Evolutionary conservation across 306 rosid genomes (phyloP), one percentile per base, ranked within the genome.

Genomic region (Casuarina cunninghamiana): DNA sequence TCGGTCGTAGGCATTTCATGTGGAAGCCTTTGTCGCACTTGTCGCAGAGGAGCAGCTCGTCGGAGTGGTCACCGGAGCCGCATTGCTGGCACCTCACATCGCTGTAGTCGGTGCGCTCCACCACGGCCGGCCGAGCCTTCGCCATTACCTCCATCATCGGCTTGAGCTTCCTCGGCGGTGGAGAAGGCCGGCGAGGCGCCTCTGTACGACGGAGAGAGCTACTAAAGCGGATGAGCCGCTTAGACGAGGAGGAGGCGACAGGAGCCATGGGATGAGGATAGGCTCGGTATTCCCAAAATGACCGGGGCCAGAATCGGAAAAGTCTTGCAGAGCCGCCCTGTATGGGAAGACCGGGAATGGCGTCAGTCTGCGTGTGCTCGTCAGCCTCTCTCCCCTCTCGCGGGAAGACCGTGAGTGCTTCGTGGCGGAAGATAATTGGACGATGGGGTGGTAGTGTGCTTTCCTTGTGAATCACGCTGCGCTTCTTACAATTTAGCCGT

Each of bases 11-110:
- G 54, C 97, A 93, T 89, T 93, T 88, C 92, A 93, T 89, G 68
- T 93, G 97, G 68, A 93, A 93, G 12, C 94, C 97, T 66, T 75
- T 86, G 41, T 93, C 96, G 73, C 97, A 93, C 86, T 87, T 90
- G 35, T 93, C 97, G 61, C 97, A 93, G 3, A 93, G 83, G 0
- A 93, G 90, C 54, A 90, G 91, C 92, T 93, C 92, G 39, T 89
- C 92, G 21, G 87, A 83, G 2, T 54, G 53, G 45, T 90, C 94
- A 10, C 96, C 97, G 71, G 90, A 85, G 76, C 90, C 86, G 21
- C 97, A 93, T 87, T 86, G 83, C 75, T 87, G 86, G 55, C 97
- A 93, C 44, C 61, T 44, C 44, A 86, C 75, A 72, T 82, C 78
- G 53, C 86, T 62, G 73, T 93, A 93, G 77, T 78, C 86, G 1